Evolutionary conservation across 176 grass and related monocot genomes (phyloP).

Genomic region (Carex cristatella): DNA sequence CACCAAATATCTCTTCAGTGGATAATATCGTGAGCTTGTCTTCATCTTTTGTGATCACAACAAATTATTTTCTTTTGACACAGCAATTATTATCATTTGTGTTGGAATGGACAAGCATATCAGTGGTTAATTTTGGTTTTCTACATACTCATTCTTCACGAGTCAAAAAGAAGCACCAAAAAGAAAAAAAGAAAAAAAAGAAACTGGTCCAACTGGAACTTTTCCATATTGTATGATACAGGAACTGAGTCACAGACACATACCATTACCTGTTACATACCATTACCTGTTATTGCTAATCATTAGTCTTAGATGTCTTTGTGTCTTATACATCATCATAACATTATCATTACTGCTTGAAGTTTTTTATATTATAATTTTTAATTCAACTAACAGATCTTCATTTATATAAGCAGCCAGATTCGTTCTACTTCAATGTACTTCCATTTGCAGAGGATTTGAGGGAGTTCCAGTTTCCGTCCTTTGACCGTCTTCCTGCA

Average conservation of each 20-base stretch:
- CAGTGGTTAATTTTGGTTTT: not conserved
- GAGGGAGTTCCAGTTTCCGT: slow-evolving; percentile 81
- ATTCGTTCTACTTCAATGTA: slow-evolving; percentile 92
- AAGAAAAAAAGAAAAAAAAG: not conserved
- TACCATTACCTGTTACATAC: not conserved
- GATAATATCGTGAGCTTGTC: slow-evolving; percentile 55
- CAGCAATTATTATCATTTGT: not conserved
- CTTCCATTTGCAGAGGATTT: slow-evolving; percentile 92
- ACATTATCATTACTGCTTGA: not conserved
- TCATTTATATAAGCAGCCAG: slow-evolving; percentile 46
- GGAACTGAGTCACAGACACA: not conserved
- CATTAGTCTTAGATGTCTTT: not conserved
- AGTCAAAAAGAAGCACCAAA: not conserved
- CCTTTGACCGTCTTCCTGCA: slow-evolving; percentile 54
- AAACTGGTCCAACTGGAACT: not conserved
- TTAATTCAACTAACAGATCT: slow-evolving; percentile 18
- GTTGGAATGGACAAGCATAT: not conserved
- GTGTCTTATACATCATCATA: not conserved
- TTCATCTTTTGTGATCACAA: not conserved
- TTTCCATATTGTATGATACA: not conserved
- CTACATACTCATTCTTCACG: not conserved
- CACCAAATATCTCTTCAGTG: slow-evolving; percentile 76
- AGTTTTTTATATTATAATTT: not conserved
- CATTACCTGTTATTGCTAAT: not conserved
- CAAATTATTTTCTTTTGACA: not conserved